Percentiles rank a stretch among this genome's conserved stretches.
Evolutionary conservation across 2,329 filamentous ascomycete genomes (phyloP).

Genomic region (Ceratocystis cacaofunesta): DNA sequence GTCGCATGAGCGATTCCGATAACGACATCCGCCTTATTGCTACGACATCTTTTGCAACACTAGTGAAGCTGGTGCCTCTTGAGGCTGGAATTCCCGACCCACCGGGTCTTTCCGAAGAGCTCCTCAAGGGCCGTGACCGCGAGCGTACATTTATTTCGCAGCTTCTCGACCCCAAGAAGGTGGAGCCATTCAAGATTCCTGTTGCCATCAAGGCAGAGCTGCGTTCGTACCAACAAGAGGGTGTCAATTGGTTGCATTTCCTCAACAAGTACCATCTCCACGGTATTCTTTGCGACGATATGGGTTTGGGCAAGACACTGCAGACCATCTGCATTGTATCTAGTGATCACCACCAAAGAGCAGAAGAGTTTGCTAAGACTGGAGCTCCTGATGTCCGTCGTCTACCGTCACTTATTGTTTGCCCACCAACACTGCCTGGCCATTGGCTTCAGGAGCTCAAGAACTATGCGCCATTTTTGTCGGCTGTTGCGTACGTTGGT

Average conservation of each 20-base stretch:
- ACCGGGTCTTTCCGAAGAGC: constrained; percentile 73
- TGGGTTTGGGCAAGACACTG: constrained; percentile 95
- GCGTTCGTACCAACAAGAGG: constrained; percentile 94
- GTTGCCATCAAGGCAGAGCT: constrained; percentile 95
- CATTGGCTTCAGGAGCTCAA: constrained; percentile 99
- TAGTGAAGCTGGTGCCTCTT: constrained; percentile 91
- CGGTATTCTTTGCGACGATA: constrained; percentile 95
- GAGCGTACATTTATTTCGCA: constrained; percentile 95
- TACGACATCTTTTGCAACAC: constrained; percentile 89
- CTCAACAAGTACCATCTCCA: constrained; percentile 96
- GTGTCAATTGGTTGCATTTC: constrained; percentile 97
- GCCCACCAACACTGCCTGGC: constrained; percentile 86
- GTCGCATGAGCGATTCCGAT: constrained; percentile 96
- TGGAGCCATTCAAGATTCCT: constrained; percentile 83
- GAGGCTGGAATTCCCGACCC: constrained; percentile 96
- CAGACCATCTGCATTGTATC: constrained; percentile 97
- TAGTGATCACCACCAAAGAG: constrained; percentile 87
- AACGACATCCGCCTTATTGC: constrained; percentile 88
- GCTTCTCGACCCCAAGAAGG: constrained; percentile 91
- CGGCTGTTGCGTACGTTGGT: constrained; percentile 79
- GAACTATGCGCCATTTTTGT: constrained; percentile 87
- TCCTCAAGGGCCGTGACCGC: constrained; percentile 78
- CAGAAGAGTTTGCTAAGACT: constrained; percentile 77
- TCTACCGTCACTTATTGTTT: constrained; percentile 85
- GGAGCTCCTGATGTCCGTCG: constrained; percentile 61